A percentile compares a stretch with the other conserved stretches of the same genome.
Conservation (phyloP, 345 rosid genomes). For the Trapa incisa region DNA sequence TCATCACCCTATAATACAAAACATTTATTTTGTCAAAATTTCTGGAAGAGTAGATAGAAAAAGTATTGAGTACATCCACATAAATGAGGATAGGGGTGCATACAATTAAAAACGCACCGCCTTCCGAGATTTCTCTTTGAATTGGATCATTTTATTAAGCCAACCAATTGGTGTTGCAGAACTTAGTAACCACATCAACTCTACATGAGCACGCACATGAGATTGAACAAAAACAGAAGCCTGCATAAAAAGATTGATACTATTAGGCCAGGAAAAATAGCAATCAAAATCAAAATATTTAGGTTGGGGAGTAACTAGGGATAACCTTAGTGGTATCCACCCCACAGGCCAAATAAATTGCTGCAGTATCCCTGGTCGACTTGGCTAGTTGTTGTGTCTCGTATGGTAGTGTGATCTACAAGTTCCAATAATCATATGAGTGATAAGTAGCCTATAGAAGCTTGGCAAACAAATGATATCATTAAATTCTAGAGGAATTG, state of each 20-base stretch:
- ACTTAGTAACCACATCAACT: slow-evolving; percentile 74
- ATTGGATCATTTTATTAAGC: slow-evolving; percentile 82
- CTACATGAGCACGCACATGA: slow-evolving; percentile 67
- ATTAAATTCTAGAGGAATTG: background rate
- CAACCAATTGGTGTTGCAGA: slow-evolving; percentile 82
- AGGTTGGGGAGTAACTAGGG: slow-evolving; percentile 6
- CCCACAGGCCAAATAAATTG: slow-evolving; percentile 88
- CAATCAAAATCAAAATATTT: background rate
- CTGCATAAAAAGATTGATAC: slow-evolving; percentile 24
- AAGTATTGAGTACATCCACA: background rate
- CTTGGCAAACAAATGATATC: background rate
- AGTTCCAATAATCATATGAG: background rate
- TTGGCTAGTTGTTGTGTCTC: slow-evolving; percentile 49
- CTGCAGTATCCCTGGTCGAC: slow-evolving; percentile 79
- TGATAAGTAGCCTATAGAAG: background rate
- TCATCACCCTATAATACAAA: slow-evolving; percentile 58
- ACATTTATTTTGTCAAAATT: background rate
- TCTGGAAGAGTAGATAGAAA: background rate
- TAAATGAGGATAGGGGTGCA: slow-evolving; percentile 7
- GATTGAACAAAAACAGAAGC: slow-evolving; percentile 93
- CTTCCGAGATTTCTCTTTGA: slow-evolving; percentile 87
- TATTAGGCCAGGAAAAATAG: slow-evolving; percentile 2
- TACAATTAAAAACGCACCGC: slow-evolving; percentile 37
- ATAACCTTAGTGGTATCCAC: slow-evolving; percentile 64
- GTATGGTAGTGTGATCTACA: slow-evolving; percentile 68